These are phyloP conservation scores for Tricladium varicosporioides DNA, from an alignment of 2,329 filamentous ascomycete species.

Conservation along the genomic window DNA sequence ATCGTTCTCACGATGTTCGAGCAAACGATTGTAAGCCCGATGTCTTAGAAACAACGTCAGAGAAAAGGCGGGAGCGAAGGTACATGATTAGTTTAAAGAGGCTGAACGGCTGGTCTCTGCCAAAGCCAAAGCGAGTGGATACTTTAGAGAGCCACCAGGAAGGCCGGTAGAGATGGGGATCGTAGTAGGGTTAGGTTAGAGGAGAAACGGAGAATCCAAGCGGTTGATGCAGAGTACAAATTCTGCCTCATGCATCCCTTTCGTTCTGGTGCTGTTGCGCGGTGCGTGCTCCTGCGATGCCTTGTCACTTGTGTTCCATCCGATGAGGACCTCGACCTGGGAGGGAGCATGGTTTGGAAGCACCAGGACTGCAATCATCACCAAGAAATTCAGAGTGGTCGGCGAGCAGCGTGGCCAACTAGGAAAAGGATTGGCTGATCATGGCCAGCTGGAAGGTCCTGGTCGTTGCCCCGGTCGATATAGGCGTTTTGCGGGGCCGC, in stretches of 20 bases:
- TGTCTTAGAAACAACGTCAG: constrained; percentile 21
- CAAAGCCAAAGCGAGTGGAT: not conserved
- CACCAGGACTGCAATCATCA: constrained; percentile 6
- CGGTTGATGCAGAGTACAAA: constrained; percentile 7
- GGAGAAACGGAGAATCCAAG: constrained; percentile 9
- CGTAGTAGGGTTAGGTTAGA: not conserved
- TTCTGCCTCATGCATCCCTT: constrained; percentile 6
- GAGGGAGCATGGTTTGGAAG: constrained; percentile 4
- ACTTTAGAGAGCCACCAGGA: not conserved
- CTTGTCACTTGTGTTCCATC: constrained; percentile 1
- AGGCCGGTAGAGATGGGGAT: too few species aligned
- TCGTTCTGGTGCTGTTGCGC: not conserved
- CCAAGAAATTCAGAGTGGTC: not conserved
- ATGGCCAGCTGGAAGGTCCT: constrained; percentile 6
- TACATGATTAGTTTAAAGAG: constrained; percentile 23
- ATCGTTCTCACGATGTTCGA: constrained; percentile 3
- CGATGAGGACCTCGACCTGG: not conserved
- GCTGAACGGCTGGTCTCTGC: constrained; percentile 15
- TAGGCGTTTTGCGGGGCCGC: too few species aligned
- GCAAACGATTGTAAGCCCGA: constrained; percentile 9
- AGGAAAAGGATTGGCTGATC: constrained; percentile 5
- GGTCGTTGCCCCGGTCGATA: too few species aligned
- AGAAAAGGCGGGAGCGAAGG: constrained; percentile 6
- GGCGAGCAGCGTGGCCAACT: constrained; percentile 6
- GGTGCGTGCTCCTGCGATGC: not conserved